Base-by-base conservation (phyloP, 768 basidiomycete species). In the Rhizopogon salebrosus region DNA sequence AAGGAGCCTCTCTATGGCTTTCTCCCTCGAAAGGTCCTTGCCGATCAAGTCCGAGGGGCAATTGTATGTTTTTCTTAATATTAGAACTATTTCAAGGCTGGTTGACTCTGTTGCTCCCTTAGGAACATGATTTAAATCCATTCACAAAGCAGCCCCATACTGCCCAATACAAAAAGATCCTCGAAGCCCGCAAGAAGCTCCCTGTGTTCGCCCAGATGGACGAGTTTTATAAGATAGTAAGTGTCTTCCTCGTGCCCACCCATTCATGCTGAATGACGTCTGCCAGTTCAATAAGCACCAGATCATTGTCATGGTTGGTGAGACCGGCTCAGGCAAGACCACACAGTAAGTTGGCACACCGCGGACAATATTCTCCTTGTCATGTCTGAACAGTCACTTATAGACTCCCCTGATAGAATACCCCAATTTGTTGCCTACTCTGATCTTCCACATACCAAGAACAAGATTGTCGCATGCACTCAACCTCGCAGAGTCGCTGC, bases 401-500 rank as follows among this genome's bases (percentile, higher is more conserved):
- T 55, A 69, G 62, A 67, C 37, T n/a, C 55, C 65, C 57, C 61
- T 58, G 54, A 55, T 62, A 93, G 92, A 72, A 97, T 98, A 63
- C 95, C 95, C 1, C 95, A 98, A 68, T 97, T 98, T 62, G 94
- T 95, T 39, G 89, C 87, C 41, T 98, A 85, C 68, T 92, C 92
- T 3, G 95, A 98, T 69, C 70, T 97, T 29, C 94, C 95, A 0
- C 94, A 98, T 64, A 82, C 85, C 5, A 88, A 82, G 67, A 86
- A 91, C 35, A 97, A 93, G 68, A 72, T 98, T 60, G 86, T 99
- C 3, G 95, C 95, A 0, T 99, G 95, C 63, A 99, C 95, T 2
- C 95, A 99, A 65, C 95, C 95, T 1, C 79, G 95, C 61, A 81
- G 95, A 73, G 93, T 99, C 3, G 94, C 95, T 10, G 94, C 95